These are phyloP conservation scores for Apiosordaria backusii DNA, from an alignment of 495 filamentous ascomycete species.

Conservation along the genomic window DNA sequence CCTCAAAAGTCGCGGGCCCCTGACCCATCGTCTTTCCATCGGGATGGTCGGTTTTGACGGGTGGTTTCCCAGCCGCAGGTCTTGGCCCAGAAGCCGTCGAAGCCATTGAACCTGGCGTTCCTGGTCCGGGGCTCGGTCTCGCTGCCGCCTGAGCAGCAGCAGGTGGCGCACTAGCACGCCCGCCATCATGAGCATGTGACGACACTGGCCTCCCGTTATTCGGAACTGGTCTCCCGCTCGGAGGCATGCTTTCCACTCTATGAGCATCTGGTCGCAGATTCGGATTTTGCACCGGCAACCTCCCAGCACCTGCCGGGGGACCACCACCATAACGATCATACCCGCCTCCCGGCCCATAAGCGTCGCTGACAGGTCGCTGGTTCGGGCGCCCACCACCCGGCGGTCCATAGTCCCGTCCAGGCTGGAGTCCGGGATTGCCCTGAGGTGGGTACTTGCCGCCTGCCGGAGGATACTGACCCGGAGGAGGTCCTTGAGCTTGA, in stretches of 20 bases:
- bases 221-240: background rate
- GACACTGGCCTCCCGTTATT: background rate
- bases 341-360: slow-evolving; percentile 8
- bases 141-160: background rate
- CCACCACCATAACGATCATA: slow-evolving; percentile 10
- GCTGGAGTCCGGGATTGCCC: slow-evolving; percentile 4
- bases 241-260: slow-evolving; percentile 5
- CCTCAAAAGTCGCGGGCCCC: slow-evolving; percentile 95
- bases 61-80: background rate
- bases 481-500: slow-evolving; percentile 23
- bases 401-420: slow-evolving; percentile 14
- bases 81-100: background rate
- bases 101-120: background rate
- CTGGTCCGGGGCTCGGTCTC: slow-evolving; percentile 4
- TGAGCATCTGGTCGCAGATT: slow-evolving; percentile 5
- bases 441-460: slow-evolving; percentile 14
- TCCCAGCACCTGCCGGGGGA: slow-evolving; percentile 2
- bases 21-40: slow-evolving; percentile 58
- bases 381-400: slow-evolving; percentile 10
- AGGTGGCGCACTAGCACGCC: slow-evolving; percentile 8
- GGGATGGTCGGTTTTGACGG: slow-evolving; percentile 18
- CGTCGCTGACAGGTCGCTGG: slow-evolving; percentile 28
- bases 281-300: background rate
- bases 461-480: slow-evolving; percentile 25
- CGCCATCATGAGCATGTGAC: background rate